These are phyloP conservation scores for Cryptococcus maquisensis DNA, from an alignment of 1,284 basidiomycete species.

Conservation along the genomic window DNA sequence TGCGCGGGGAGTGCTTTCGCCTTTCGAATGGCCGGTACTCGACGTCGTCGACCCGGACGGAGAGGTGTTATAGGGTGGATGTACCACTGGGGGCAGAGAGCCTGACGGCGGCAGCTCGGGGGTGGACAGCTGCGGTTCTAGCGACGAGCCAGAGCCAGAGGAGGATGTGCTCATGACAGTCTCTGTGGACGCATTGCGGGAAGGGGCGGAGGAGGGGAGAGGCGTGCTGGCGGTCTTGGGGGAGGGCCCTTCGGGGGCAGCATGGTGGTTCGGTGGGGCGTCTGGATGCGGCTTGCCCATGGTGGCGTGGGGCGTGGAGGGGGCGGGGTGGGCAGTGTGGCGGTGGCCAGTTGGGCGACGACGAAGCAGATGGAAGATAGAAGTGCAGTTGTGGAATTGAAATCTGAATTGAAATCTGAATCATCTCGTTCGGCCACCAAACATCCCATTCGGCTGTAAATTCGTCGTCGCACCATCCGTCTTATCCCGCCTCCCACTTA, in stretches of 20 bases:
- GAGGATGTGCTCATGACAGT: constrained; percentile 2
- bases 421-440: neutral
- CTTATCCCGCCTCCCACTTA: too few relatives aligned
- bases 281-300: neutral
- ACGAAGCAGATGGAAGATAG: neutral
- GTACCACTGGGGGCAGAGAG: neutral
- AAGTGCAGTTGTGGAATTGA: neutral
- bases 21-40: constrained; percentile 23
- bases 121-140: constrained; percentile 9
- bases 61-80: constrained; percentile 7
- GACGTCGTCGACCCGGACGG: constrained; percentile 21
- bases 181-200: constrained; percentile 8
- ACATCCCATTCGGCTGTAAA: too few relatives aligned
- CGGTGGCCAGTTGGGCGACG: neutral
- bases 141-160: constrained; percentile 8
- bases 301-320: neutral
- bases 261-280: neutral
- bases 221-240: too few relatives aligned
- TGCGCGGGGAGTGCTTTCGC: constrained; percentile 28
- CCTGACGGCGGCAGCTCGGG: constrained; percentile 6
- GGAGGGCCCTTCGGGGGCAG: too few relatives aligned
- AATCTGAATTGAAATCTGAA: neutral
- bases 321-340: neutral
- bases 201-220: neutral
- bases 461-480: too few relatives aligned